These are phyloP conservation scores for Flaveria robusta DNA, from an alignment of 129 eudicot genomes.

Conservation along the genomic window DNA sequence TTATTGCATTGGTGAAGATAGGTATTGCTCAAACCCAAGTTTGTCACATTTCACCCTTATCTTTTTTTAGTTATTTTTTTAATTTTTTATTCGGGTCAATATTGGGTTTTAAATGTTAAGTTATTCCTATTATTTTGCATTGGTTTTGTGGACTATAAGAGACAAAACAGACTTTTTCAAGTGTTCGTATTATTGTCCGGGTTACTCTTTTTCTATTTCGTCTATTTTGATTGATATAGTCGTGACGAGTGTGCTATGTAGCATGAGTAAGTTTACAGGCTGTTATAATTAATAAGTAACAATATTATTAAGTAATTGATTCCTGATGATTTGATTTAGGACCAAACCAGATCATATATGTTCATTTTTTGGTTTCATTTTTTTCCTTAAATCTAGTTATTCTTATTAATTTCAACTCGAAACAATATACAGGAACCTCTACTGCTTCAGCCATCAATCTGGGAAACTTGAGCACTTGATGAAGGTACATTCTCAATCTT, in stretches of 20 bases:
- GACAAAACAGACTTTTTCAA: too few relatives aligned
- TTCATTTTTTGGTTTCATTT: neutral
- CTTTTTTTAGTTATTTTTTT: neutral
- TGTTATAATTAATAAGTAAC: neutral
- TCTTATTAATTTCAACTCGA: neutral
- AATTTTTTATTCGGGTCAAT: neutral
- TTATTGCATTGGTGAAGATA: conserved; percentile 95
- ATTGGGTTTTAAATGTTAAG: neutral
- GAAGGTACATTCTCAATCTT: conserved; percentile 57
- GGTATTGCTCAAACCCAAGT: conserved; percentile 40
- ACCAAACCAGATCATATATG: neutral
- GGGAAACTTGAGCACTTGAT: conserved; percentile 92
- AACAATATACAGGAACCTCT: conserved; percentile 59
- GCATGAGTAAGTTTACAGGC: neutral
- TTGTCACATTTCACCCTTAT: neutral
- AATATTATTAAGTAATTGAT: neutral
- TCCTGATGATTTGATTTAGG: neutral
- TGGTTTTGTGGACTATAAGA: neutral
- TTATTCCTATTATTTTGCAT: neutral
- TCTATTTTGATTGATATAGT: neutral
- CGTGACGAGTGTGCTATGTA: neutral
- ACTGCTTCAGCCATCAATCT: conserved; percentile 95
- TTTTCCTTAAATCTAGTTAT: conserved; percentile 28
- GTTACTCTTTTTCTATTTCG: neutral
- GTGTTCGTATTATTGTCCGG: neutral